phyloP scores from a whole-genome alignment of 306 rosid species.

The Quercus agrifolia region DNA sequence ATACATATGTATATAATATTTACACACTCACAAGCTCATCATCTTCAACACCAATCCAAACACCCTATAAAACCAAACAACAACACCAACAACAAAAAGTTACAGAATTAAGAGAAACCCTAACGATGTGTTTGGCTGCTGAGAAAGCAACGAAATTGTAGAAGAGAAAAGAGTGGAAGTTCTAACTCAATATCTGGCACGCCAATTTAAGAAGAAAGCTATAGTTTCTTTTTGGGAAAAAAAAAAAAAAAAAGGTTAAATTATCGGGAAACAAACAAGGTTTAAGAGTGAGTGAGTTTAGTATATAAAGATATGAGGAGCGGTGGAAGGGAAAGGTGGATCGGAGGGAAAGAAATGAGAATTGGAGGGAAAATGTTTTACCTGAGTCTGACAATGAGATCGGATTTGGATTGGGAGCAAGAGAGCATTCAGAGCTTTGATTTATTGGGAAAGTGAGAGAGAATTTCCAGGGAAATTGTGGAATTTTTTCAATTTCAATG shows the following conservation, averaged over 20 bases:
- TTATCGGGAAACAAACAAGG: not conserved
- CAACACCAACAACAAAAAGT: not conserved
- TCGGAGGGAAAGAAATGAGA: too few species aligned
- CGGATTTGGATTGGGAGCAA: too few species aligned
- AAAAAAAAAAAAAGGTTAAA: not conserved
- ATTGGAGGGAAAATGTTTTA: too few species aligned
- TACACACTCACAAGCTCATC: slow-evolving; percentile 40
- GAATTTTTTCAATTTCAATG: too few species aligned
- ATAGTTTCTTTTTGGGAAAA: not conserved
- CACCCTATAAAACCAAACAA: slow-evolving; percentile 18
- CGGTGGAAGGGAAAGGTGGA: not conserved
- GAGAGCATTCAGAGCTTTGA: too few species aligned
- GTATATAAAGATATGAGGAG: not conserved
- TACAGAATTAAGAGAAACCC: not conserved
- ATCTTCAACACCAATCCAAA: slow-evolving; percentile 14
- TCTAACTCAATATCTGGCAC: not conserved
- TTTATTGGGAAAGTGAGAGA: too few species aligned
- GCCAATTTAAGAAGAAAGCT: not conserved
- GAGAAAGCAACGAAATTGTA: not conserved
- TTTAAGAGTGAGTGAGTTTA: not conserved
- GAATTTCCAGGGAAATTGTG: too few species aligned
- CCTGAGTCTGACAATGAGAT: too few species aligned
- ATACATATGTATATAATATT: not conserved
- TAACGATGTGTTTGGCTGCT: slow-evolving; percentile 6
- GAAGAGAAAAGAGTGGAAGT: not conserved